Conservation (phyloP, 2,329 filamentous ascomycete species). For the Rhinocladiella similis region DNA sequence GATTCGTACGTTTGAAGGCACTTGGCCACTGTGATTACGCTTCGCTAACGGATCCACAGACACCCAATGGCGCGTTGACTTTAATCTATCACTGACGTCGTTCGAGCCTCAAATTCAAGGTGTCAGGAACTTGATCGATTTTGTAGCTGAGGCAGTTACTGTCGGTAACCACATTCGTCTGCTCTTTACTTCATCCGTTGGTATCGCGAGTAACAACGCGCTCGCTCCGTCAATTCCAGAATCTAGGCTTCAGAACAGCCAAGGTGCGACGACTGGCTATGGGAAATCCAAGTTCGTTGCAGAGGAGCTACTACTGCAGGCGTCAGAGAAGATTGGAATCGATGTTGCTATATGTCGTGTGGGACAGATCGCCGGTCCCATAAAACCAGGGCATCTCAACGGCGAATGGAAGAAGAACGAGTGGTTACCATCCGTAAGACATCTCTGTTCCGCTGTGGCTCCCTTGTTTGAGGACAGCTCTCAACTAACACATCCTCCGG, state of each 20-base stretch:
- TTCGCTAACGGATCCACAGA: not conserved
- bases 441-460: too few relatives aligned
- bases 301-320: not conserved
- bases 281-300: not conserved
- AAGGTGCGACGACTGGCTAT: not conserved
- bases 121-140: not conserved
- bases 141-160: not conserved
- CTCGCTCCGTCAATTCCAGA: not conserved
- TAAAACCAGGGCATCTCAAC: not conserved
- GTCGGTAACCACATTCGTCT: not conserved
- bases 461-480: too few relatives aligned
- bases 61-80: not conserved
- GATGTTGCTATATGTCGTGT: not conserved
- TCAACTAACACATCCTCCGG: too few relatives aligned
- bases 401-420: not conserved
- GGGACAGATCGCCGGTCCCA: not conserved
- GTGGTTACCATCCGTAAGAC: not conserved
- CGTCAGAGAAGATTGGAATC: not conserved
- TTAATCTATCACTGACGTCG: not conserved
- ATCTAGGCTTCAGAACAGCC: not conserved
- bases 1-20: too few relatives aligned
- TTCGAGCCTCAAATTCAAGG: not conserved
- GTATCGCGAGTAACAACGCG: not conserved
- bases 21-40: not conserved
- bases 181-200: not conserved